Percentiles rank a stretch among this genome's conserved stretches.
Conservation (phyloP, 306 rosid species). For the Rosa rugosa region DNA sequence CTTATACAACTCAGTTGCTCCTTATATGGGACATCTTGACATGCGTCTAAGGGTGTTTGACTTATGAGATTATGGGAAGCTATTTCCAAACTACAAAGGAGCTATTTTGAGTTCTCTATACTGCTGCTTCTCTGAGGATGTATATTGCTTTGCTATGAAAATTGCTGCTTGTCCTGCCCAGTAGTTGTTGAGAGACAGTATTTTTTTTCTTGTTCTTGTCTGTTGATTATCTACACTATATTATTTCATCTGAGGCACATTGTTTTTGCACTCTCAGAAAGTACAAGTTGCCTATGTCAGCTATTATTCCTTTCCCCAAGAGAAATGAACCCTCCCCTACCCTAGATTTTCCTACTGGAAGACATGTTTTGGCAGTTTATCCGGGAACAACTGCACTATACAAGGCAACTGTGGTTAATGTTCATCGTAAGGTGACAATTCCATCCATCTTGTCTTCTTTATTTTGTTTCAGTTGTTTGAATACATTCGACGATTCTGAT, state of each 20-base stretch:
- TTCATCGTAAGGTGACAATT: conserved; percentile 76
- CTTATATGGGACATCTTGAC: not conserved
- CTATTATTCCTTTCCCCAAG: conserved; percentile 91
- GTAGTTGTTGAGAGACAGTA: not conserved
- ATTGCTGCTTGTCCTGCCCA: not conserved
- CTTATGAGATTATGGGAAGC: not conserved
- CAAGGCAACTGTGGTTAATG: conserved; percentile 93
- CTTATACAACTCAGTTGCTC: not conserved
- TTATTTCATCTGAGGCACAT: not conserved
- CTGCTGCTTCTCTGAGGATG: not conserved
- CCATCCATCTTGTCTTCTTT: conserved; percentile 18
- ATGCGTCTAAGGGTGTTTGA: not conserved
- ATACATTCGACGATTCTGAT: conserved; percentile 10
- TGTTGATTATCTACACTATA: not conserved
- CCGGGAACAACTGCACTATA: conserved; percentile 98
- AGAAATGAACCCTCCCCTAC: conserved; percentile 73
- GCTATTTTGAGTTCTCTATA: not conserved
- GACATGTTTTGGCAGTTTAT: conserved; percentile 92
- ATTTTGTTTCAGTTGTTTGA: conserved; percentile 1
- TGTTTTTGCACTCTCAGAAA: conserved; percentile 47
- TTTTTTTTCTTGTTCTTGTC: not conserved
- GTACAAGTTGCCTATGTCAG: conserved; percentile 81
- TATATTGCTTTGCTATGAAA: not conserved
- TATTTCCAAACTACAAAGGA: not conserved
- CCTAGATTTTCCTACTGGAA: conserved; percentile 72